Evolutionary conservation across 805 yeast species (phyloP).

Genomic region (Ogataea minuta): DNA sequence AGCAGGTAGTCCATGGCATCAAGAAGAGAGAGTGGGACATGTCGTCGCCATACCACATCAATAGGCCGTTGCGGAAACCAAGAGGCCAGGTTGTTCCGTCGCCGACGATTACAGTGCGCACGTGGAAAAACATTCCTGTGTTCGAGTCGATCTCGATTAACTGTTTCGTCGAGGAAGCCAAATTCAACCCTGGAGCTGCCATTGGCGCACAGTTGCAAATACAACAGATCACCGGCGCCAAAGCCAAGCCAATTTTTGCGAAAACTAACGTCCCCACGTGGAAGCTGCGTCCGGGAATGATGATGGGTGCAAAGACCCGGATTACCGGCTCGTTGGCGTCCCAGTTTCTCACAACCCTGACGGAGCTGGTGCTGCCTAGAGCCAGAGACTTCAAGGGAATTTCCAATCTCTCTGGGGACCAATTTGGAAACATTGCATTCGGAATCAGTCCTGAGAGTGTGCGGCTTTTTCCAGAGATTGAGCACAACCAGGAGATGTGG

Average conservation of each 20-base stretch:
- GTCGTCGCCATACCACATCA: constrained; percentile 81
- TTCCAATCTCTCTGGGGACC: constrained; percentile 74
- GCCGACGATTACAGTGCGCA: constrained; percentile 68
- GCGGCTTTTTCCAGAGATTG: constrained; percentile 88
- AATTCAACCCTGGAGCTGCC: constrained; percentile 66
- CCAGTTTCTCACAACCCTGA: constrained; percentile 80
- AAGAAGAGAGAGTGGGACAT: constrained; percentile 85
- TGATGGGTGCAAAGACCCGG: constrained; percentile 85
- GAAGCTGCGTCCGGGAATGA: constrained; percentile 83
- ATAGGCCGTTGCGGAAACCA: constrained; percentile 77
- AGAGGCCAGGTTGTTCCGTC: constrained; percentile 71
- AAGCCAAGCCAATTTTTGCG: constrained; percentile 71
- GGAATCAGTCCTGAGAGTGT: constrained; percentile 79
- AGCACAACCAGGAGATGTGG: constrained; percentile 85
- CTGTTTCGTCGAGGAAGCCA: constrained; percentile 73
- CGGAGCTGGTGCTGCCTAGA: constrained; percentile 92
- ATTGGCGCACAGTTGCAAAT: constrained; percentile 75
- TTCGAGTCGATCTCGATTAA: constrained; percentile 68
- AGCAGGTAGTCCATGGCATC: constrained; percentile 53
- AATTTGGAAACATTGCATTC: constrained; percentile 79
- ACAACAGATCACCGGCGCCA: constrained; percentile 92
- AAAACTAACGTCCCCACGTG: constrained; percentile 79
- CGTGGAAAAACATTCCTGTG: constrained; percentile 68
- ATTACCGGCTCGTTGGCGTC: constrained; percentile 78
- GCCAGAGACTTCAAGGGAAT: constrained; percentile 85